Conservation (phyloP, 176 grass and related monocot genomes). For the Avena sativa region DNA sequence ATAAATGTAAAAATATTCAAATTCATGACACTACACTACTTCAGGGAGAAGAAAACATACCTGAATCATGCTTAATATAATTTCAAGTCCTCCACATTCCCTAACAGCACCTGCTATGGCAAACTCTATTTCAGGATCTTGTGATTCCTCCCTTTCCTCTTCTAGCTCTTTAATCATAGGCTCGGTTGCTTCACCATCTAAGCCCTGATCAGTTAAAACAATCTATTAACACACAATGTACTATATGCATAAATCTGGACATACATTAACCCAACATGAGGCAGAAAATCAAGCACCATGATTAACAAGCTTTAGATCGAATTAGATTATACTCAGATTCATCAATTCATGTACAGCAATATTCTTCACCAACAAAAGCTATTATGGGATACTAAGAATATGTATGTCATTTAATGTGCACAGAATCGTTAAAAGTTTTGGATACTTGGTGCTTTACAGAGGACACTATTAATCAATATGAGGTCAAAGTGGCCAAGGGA, state of each 20-base stretch:
- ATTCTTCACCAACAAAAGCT: slow-evolving; percentile 11
- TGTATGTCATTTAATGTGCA: slow-evolving; percentile 10
- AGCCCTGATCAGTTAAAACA: slow-evolving; percentile 60
- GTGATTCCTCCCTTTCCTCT: slow-evolving; percentile 98
- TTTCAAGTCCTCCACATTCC: slow-evolving; percentile 95
- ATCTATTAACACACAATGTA: slow-evolving; percentile 22
- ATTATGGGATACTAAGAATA: background rate
- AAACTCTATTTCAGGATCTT: slow-evolving; percentile 97
- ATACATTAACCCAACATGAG: background rate
- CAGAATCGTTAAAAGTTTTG: background rate
- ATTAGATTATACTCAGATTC: slow-evolving; percentile 22
- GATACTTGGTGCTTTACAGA: background rate
- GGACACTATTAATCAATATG: background rate
- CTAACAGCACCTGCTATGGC: slow-evolving; percentile 92
- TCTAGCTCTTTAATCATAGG: slow-evolving; percentile 99
- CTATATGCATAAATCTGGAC: slow-evolving; percentile 17
- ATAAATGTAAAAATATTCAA: slow-evolving; percentile 26
- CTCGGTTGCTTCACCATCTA: slow-evolving; percentile 99
- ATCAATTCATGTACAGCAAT: slow-evolving; percentile 23
- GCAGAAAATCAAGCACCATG: slow-evolving; percentile 35
- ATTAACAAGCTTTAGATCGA: slow-evolving; percentile 19
- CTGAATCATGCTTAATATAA: slow-evolving; percentile 98
- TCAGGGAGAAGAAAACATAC: slow-evolving; percentile 44
- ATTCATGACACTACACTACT: slow-evolving; percentile 20
- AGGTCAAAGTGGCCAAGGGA: slow-evolving; percentile 5